Base-by-base conservation (phyloP, 2,329 filamentous ascomycete genomes). In the Didymellaceae sp. region DNA sequence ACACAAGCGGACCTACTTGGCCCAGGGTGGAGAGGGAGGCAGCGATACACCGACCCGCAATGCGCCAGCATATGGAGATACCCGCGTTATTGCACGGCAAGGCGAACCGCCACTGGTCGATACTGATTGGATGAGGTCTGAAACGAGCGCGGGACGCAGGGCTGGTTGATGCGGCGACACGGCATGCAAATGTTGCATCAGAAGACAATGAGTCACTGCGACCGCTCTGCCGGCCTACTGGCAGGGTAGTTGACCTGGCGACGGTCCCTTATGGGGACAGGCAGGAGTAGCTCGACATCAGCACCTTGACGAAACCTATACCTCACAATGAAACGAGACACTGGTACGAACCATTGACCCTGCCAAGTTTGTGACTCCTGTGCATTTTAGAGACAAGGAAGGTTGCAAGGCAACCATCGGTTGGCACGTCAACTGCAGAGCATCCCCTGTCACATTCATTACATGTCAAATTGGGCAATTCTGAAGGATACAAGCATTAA, bases 401-500 rank as follows among this genome's bases (percentile, higher is more conserved):
- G 21, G 14, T 13, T 8, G 22, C 8, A 13, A 6, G 4, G n/a
- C 14, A 31, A 24, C 10, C 22, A 13, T 28, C 26, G 10, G 22
- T 37, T 42, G 31, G 22, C 25, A 25, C 20, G 28, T 24, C 28
- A 43, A 30, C 17, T 6, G 33, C 6, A 8, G 7, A 17, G 18
- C 3, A 42, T 14, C 2, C 6, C 11, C 10, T 16, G 5, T 20
- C 16, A 20, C 17, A 14, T 6, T 10, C 22, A 41, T 34, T 22
- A 20, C 28, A 16, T 28, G 16, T 25, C 17, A 13, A 33, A 24
- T 10, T 9, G 14, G 9, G 10, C 1, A 13, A 14, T 5, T 14
- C 21, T 43, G 31, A 52, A 54, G 33, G 45, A 61, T 59, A 57
- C 50, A 65, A 62, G 50, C 57, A 64, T 66, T 66, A 65, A 58